Evolutionary conservation across 2,329 filamentous ascomycete species (phyloP).

Genomic region (Alternaria sp.): DNA sequence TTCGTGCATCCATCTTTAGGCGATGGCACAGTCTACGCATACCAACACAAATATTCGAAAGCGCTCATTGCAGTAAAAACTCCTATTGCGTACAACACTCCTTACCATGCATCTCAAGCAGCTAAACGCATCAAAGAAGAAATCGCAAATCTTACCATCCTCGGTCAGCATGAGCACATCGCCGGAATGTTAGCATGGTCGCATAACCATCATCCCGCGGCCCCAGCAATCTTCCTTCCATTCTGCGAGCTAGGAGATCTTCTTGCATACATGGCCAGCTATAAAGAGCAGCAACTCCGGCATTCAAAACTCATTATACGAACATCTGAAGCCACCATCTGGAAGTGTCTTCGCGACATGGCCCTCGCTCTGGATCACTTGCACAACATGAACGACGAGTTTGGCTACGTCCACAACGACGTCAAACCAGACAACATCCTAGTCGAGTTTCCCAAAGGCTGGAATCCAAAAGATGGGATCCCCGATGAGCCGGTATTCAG

Average conservation of each 20-base stretch:
- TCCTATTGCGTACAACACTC: neutral
- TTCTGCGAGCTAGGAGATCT: conserved; percentile 26
- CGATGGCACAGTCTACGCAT: conserved; percentile 14
- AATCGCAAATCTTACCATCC: neutral
- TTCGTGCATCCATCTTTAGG: neutral
- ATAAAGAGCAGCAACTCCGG: conserved; percentile 2
- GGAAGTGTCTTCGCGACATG: conserved; percentile 35
- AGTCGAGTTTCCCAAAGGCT: conserved; percentile 51
- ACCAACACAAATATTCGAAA: neutral
- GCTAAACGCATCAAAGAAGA: neutral
- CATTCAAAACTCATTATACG: neutral
- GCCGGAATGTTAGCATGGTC: conserved; percentile 12
- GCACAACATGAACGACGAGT: conserved; percentile 17
- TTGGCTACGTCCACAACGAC: conserved; percentile 77
- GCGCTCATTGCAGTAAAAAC: conserved; percentile 4
- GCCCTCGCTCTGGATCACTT: conserved; percentile 27
- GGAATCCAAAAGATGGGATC: neutral
- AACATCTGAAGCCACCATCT: conserved; percentile 31
- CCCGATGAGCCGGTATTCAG: conserved; percentile 31
- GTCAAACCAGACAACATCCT: conserved; percentile 94
- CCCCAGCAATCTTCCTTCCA: conserved; percentile 28
- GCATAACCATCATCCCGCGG: neutral
- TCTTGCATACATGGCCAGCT: conserved; percentile 5
- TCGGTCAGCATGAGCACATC: conserved; percentile 18
- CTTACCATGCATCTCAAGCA: neutral